phyloP scores from a whole-genome alignment of 1,284 basidiomycete species.

The Rhizoctonia solani region DNA sequence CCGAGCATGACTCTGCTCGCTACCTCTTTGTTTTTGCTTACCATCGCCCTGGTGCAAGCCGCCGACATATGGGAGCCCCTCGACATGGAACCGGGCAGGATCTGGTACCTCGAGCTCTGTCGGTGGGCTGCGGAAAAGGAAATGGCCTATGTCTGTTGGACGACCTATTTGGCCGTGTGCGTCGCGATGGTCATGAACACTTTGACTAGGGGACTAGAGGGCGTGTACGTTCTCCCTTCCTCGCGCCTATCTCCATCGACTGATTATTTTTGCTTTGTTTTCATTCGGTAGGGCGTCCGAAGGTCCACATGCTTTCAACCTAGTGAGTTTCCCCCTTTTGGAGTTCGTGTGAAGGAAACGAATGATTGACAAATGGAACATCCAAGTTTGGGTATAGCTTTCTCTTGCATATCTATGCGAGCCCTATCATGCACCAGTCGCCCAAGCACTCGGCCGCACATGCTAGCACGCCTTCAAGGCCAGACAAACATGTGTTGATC shows the following conservation, averaged over 20 bases:
- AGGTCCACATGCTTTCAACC: conserved; percentile 37
- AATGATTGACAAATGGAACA: conserved; percentile 7
- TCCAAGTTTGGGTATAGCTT: conserved; percentile 74
- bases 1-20: conserved; percentile 64
- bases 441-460: conserved; percentile 39
- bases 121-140: conserved; percentile 55
- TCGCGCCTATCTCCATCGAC: too few species aligned
- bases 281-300: conserved; percentile 8
- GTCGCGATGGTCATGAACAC: conserved; percentile 64
- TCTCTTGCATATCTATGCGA: conserved; percentile 70
- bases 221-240: conserved; percentile 43
- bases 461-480: conserved; percentile 47
- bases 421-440: conserved; percentile 58
- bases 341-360: too few species aligned
- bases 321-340: conserved; percentile 37
- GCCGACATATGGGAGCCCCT: conserved; percentile 47
- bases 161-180: conserved; percentile 68
- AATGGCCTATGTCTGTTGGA: conserved; percentile 70
- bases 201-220: conserved; percentile 67
- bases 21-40: conserved; percentile 61
- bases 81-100: conserved; percentile 2
- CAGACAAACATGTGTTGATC: conserved; percentile 67
- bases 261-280: neutral
- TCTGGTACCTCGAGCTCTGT: conserved; percentile 48
- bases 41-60: conserved; percentile 60